Conservation (phyloP, 345 rosid genomes). For the Hibiscus mutabilis region DNA sequence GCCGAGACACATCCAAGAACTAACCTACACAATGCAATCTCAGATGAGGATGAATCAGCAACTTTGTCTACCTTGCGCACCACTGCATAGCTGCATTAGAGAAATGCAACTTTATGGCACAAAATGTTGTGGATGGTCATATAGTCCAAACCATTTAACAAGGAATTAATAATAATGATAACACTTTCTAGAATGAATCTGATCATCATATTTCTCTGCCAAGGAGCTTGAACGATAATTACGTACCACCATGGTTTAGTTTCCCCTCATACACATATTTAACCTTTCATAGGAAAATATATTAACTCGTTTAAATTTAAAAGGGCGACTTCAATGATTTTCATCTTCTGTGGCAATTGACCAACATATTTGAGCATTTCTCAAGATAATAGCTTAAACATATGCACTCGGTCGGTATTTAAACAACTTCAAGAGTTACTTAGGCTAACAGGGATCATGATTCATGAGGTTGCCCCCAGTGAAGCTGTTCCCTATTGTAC, state of each 20-base stretch:
- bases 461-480: background rate
- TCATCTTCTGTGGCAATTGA: background rate
- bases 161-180: background rate
- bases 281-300: background rate
- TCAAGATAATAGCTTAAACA: background rate
- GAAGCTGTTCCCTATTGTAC: background rate
- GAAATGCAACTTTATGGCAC: background rate
- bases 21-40: constrained; percentile 43
- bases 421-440: background rate
- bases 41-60: constrained; percentile 40
- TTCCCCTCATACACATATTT: background rate
- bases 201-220: background rate
- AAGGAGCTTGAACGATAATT: background rate
- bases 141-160: background rate
- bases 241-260: background rate
- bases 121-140: constrained; percentile 5
- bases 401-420: background rate
- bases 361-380: background rate
- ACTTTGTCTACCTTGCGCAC: constrained; percentile 62
- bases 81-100: constrained; percentile 47
- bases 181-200: background rate
- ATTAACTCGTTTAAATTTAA: background rate
- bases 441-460: background rate
- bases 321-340: background rate
- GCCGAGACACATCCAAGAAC: background rate